phyloP scores from a whole-genome alignment of 768 basidiomycete genomes.

The Rhodotorula taiwanensis region DNA sequence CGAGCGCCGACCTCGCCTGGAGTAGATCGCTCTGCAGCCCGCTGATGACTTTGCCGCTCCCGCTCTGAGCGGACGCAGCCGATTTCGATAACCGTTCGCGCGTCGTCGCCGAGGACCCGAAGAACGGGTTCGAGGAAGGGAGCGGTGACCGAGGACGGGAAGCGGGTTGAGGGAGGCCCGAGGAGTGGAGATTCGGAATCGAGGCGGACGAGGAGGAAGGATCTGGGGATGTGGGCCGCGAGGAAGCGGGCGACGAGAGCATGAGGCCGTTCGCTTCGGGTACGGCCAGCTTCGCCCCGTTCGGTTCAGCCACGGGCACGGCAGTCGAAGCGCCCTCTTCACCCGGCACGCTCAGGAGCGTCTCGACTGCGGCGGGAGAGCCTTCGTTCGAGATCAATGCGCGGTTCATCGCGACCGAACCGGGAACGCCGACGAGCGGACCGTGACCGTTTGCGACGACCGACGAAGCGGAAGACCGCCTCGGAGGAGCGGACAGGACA shows the following conservation, averaged over 20 bases:
- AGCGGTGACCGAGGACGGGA: neutral
- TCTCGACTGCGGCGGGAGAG: neutral
- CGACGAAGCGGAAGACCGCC: too few species aligned
- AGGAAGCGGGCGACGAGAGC: too few species aligned
- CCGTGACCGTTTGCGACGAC: too few species aligned
- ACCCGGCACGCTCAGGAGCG: neutral
- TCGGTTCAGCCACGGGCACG: too few species aligned
- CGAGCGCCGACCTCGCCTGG: conserved; percentile 69
- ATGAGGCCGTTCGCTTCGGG: too few species aligned
- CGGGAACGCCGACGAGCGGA: conserved; percentile 1
- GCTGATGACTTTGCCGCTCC: conserved; percentile 78
- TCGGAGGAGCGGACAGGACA: too few species aligned
- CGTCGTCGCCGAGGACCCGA: conserved; percentile 10
- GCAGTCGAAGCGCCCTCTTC: too few species aligned
- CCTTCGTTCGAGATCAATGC: conserved; percentile 23
- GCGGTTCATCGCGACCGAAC: conserved; percentile 27
- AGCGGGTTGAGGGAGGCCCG: neutral
- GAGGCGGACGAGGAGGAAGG: too few species aligned
- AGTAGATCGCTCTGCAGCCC: conserved; percentile 78
- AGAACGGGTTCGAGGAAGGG: conserved; percentile 31
- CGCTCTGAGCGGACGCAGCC: conserved; percentile 24
- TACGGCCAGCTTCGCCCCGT: neutral
- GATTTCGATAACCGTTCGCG: conserved; percentile 25
- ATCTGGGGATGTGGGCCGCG: too few species aligned
- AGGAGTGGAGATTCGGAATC: neutral